Evolutionary conservation across 2,329 filamentous ascomycete species (phyloP), one percentile per base, ranked within the genome.

Genomic region (Fusarium sublunatum): DNA sequence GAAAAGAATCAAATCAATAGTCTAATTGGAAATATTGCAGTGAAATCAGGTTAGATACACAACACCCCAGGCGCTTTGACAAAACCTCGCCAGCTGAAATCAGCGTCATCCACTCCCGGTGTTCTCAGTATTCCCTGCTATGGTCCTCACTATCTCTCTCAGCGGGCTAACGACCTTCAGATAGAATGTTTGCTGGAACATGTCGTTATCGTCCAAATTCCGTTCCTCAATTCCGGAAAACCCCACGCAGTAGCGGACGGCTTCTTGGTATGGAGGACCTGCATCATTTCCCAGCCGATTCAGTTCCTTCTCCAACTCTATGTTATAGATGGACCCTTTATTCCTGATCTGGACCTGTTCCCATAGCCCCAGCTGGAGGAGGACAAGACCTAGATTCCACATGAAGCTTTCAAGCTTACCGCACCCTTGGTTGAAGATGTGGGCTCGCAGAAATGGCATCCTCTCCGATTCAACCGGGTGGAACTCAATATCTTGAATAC

Each of bases 121-220:
- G 28, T 42, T 29, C 12, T 25, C 25, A 43, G 40, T 13, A 19
- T 43, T 15, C 25, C 13, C 8, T 12, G 12, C 19, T 32, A n/a
- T 13, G 11, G 6, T 9, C 15, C 35, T 42, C 19, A 31, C 31
- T 31, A 47, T 46, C 15, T 41, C 15, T 15, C 50, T 47, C 9
- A 57, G 24, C 13, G 53, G 53, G 25, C 53, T 57, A n/a, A 53
- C 36, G 2, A 47, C 49, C 8, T 40, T 53, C 38, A 42, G 53
- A 7, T 57, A 57, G 29, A 57, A 57, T 2, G n/a, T 29, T 5
- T 41, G 29, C 15, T 57, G 49, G 25, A 57, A 57, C 9, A 26
- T 24, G 11, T 51, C 53, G 13, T 54, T 26, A 7, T 57, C 53
- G 6, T 45, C 24, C 6, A 25, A 2, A 3, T 51, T 13, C 4